phyloP scores from a whole-genome alignment of 2,329 filamentous ascomycete genomes.

The Pestalotiopsis sp. region DNA sequence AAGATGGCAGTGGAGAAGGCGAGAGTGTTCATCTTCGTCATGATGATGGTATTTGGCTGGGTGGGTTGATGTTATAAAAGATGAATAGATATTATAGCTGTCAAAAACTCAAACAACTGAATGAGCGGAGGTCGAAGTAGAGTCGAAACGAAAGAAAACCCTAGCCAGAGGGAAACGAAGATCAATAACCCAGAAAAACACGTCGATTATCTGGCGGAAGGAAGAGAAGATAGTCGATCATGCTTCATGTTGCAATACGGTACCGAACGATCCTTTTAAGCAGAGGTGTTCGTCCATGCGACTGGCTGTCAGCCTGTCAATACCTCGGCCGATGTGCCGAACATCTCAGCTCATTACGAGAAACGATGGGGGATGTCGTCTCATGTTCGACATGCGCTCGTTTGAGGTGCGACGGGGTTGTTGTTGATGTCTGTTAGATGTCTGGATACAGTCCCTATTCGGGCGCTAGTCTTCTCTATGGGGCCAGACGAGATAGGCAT shows the following conservation, averaged over 20 bases:
- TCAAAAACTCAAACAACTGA: background rate
- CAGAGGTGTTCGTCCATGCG: background rate
- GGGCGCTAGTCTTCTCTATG: background rate
- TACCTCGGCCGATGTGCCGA: background rate
- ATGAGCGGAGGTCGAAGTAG: background rate
- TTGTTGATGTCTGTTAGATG: background rate
- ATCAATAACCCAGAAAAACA: conserved; percentile 8
- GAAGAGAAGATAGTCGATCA: conserved; percentile 11
- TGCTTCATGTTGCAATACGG: background rate
- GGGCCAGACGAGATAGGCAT: background rate
- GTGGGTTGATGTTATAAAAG: background rate
- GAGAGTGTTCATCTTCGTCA: conserved; percentile 12
- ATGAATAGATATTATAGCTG: background rate
- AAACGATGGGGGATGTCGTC: background rate
- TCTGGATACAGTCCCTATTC: background rate
- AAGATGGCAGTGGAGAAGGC: conserved; percentile 9
- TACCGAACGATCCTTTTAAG: conserved; percentile 5
- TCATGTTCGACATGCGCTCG: conserved; percentile 3
- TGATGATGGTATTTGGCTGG: background rate
- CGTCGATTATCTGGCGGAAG: background rate
- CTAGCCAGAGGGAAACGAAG: conserved; percentile 16
- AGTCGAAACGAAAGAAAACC: conserved; percentile 15
- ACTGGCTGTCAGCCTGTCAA: background rate
- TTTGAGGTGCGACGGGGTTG: conserved; percentile 3
- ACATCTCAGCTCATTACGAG: background rate